These are phyloP conservation scores for Micractinium conductrix DNA, from an alignment of 139 green algal species.

Conservation along the genomic window DNA sequence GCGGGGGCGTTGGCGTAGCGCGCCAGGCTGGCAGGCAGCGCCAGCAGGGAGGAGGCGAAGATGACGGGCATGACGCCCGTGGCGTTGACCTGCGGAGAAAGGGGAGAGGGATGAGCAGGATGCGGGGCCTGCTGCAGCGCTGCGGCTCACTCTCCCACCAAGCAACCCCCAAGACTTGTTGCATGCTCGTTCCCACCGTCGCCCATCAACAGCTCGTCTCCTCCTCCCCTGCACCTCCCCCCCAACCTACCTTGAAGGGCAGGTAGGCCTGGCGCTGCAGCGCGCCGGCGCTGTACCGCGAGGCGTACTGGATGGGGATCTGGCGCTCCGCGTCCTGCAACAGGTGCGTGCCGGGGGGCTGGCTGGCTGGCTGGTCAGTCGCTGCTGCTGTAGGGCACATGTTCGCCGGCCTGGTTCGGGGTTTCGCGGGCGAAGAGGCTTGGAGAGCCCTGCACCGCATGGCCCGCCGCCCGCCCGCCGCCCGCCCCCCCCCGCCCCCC, in stretches of 20 bases:
- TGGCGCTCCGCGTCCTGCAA: slow-evolving; percentile 95
- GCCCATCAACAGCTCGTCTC: neutral
- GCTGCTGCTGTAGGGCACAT: too few relatives aligned
- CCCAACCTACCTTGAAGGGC: slow-evolving; percentile 91
- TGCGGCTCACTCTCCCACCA: too few relatives aligned
- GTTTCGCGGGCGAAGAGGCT: too few relatives aligned
- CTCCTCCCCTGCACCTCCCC: neutral
- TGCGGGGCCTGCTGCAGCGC: neutral
- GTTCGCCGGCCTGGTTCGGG: too few relatives aligned
- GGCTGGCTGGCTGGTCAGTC: too few relatives aligned
- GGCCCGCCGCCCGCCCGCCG: too few relatives aligned
- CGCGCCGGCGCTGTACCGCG: slow-evolving; percentile 70
- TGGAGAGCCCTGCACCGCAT: too few relatives aligned
- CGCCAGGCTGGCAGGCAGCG: slow-evolving; percentile 83
- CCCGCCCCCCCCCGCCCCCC: too few relatives aligned
- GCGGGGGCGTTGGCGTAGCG: slow-evolving; percentile 74
- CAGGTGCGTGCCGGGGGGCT: too few relatives aligned
- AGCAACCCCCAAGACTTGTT: too few relatives aligned
- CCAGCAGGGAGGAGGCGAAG: slow-evolving; percentile 94
- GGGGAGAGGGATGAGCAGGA: neutral
- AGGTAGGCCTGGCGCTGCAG: slow-evolving; percentile 90
- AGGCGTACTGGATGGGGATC: slow-evolving; percentile 98
- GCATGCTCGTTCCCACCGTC: too few relatives aligned
- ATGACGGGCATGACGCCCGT: slow-evolving; percentile 99
- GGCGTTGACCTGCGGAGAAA: slow-evolving; percentile 70